Evolutionary conservation across 495 filamentous ascomycete genomes (phyloP), one percentile per base, ranked within the genome.

Genomic region (Trichoderma parareesei): DNA sequence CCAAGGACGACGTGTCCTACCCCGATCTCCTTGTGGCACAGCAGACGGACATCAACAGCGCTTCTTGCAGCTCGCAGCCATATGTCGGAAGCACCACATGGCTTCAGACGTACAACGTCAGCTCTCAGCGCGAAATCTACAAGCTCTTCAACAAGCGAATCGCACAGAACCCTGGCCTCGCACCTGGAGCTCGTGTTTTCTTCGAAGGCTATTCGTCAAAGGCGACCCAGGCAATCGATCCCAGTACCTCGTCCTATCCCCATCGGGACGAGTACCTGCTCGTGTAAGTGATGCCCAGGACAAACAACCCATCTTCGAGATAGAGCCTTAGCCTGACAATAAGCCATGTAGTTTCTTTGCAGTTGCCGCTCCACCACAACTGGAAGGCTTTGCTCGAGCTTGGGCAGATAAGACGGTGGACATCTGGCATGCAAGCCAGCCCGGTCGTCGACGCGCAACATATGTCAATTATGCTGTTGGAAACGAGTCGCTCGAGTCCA

Each of bases 391-490:
- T 33, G 11, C 18, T 10, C 20, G 16, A 35, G 18, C 49, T 57
- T 57, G 49, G 49, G 49, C 49, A 7, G 27, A 57, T 57, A 16
- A 57, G 13, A 57, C 49, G 2, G 33, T 61, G 60, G 35, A 8
- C 60, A 16, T 43, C 40, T 43, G 38, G 62, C 71, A 77, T 40
- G 70, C 20, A 3, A 35, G 49, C 35, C 18, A 57, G 13, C 49
- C 49, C 14, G 49, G 18, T 14, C 49, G 49, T 33, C 49, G 49
- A 3, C 49, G 18, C 18, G 16, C 49, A 6, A 57, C 79, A 0
- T 88, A 88, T 65, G 79, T 87, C 55, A 88, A 87, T 68, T 87
- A 88, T 71, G 85, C 85, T 0, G 76, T 77, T 61, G 84, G 85
- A 3, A 71, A 79, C 40, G 85, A 88, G 74, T 70, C 68, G 0